phyloP scores from a whole-genome alignment of 176 grass and related monocot genomes.

The Cenchrus purpureus region DNA sequence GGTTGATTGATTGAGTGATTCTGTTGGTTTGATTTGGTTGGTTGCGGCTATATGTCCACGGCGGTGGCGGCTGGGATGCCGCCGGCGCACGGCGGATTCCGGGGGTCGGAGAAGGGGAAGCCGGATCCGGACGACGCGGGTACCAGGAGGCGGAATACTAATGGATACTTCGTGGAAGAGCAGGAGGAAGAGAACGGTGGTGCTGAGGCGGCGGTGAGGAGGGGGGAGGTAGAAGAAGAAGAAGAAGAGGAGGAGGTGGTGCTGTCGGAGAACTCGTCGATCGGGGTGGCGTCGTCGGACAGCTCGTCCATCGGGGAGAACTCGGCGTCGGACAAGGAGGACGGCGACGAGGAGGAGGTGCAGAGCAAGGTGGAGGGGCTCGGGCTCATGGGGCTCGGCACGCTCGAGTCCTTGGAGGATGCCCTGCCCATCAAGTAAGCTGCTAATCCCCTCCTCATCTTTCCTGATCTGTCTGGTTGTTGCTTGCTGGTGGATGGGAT shows the following conservation, averaged over 20 bases:
- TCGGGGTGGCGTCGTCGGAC: conserved; percentile 54
- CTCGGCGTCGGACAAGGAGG: conserved; percentile 52
- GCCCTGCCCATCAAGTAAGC: conserved; percentile 70
- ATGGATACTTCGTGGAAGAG: conserved; percentile 28
- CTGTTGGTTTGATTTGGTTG: neutral
- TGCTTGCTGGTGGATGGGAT: neutral
- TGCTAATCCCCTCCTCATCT: neutral
- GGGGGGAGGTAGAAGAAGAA: neutral
- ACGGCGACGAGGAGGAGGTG: conserved; percentile 39
- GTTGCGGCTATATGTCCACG: conserved; percentile 38
- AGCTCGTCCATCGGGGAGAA: conserved; percentile 65
- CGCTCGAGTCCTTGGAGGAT: conserved; percentile 64
- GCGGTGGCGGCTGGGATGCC: conserved; percentile 42
- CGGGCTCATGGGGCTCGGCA: conserved; percentile 34
- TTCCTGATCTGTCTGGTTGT: neutral
- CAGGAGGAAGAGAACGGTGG: neutral
- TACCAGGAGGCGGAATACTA: neutral
- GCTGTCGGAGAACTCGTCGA: conserved; percentile 46
- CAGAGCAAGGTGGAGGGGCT: conserved; percentile 44
- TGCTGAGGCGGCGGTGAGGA: neutral
- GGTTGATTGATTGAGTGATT: neutral
- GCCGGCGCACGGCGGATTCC: conserved; percentile 45
- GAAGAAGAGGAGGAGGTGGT: conserved; percentile 23
- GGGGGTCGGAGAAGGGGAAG: conserved; percentile 26
- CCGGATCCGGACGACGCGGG: conserved; percentile 14